Conservation (phyloP, 805 yeast species). For the Huiozyma naganishii region DNA sequence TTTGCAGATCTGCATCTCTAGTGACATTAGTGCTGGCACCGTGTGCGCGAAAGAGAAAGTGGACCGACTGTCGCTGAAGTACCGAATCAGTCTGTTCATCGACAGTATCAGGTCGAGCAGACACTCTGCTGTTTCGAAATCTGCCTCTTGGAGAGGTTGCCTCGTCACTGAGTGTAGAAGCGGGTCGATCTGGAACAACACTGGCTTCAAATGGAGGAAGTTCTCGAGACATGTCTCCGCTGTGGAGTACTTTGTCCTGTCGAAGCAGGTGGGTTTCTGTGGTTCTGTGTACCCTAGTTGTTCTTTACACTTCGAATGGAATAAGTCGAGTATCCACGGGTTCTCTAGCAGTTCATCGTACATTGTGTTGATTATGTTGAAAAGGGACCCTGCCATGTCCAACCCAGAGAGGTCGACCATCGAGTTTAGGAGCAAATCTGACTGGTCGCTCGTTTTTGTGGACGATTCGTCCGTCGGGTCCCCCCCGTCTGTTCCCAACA, state of each 20-base stretch:
- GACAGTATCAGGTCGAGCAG: slow-evolving; percentile 4
- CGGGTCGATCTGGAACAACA: slow-evolving; percentile 2
- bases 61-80: slow-evolving; percentile 5
- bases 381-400: slow-evolving; percentile 7
- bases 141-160: slow-evolving; percentile 1
- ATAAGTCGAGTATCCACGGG: slow-evolving; percentile 13
- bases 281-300: slow-evolving; percentile 3
- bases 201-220: slow-evolving; percentile 5
- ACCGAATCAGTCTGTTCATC: slow-evolving; percentile 7
- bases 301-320: not conserved
- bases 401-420: slow-evolving; percentile 5
- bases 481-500: slow-evolving; percentile 5
- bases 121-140: slow-evolving; percentile 4
- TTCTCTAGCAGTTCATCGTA: slow-evolving; percentile 7
- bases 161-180: not conserved
- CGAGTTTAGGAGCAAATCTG: slow-evolving; percentile 5
- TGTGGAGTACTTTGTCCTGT: slow-evolving; percentile 8
- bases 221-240: slow-evolving; percentile 6
- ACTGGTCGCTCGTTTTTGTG: slow-evolving; percentile 2
- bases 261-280: slow-evolving; percentile 5
- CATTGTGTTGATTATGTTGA: slow-evolving; percentile 7
- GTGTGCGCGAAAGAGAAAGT: slow-evolving; percentile 7
- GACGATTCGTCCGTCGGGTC: not conserved
- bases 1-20: slow-evolving; percentile 3
- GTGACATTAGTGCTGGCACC: slow-evolving; percentile 5